A percentile compares a stretch with the other conserved stretches of the same genome.
phyloP scores from a whole-genome alignment of 768 basidiomycete species.

The Botryobasidium botryosum region DNA sequence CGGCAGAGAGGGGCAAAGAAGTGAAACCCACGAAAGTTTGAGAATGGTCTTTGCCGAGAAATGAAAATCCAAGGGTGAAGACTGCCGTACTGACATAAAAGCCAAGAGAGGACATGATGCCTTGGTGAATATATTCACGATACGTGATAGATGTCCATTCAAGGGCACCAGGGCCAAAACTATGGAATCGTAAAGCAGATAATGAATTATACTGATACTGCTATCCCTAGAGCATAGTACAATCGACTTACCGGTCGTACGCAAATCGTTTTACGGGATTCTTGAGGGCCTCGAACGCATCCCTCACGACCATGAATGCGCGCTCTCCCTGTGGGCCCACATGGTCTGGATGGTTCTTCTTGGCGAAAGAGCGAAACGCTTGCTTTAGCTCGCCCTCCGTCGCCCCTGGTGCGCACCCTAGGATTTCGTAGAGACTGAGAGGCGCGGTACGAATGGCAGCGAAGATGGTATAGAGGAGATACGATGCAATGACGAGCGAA shows the following conservation, averaged over 20 bases:
- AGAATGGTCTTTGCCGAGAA: too few species aligned
- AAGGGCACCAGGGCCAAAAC: conserved; percentile 60
- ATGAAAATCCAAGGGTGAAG: conserved; percentile 43
- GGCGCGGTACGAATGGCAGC: conserved; percentile 32
- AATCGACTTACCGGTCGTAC: too few species aligned
- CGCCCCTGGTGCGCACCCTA: conserved; percentile 42
- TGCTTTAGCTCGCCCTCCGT: conserved; percentile 51
- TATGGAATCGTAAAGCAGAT: too few species aligned
- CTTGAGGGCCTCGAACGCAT: conserved; percentile 64
- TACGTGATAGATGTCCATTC: conserved; percentile 53
- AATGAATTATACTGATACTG: too few species aligned
- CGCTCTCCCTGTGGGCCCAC: conserved; percentile 32
- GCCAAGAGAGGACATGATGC: conserved; percentile 41
- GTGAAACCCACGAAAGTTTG: conserved; percentile 43
- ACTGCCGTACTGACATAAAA: conserved; percentile 50
- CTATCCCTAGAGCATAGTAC: too few species aligned
- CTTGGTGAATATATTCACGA: conserved; percentile 50
- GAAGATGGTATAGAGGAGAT: conserved; percentile 16
- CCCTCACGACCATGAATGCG: conserved; percentile 50
- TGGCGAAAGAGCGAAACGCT: conserved; percentile 62
- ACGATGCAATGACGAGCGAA: conserved; percentile 13
- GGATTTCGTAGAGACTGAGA: conserved; percentile 65
- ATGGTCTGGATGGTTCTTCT: conserved; percentile 60
- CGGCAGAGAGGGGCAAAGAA: background rate
- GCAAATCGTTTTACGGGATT: conserved; percentile 66